Evolutionary conservation across 129 eudicot species (phyloP).

Genomic region (Pulicaria dysenterica): DNA sequence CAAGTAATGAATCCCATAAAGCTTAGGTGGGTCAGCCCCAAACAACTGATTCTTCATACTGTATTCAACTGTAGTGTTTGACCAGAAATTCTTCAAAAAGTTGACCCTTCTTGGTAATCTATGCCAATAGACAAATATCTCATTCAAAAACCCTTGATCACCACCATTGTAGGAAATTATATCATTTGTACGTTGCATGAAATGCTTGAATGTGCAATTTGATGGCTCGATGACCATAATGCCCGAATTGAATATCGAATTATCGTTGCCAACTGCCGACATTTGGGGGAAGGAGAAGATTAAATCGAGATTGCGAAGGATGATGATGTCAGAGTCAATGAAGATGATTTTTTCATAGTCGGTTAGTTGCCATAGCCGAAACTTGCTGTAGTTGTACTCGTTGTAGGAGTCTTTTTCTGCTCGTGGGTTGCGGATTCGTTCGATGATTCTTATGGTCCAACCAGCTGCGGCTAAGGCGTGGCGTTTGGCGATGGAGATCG

Average conservation of each 20-base stretch:
- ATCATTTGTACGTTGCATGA: conserved; percentile 51
- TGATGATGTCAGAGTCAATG: conserved; percentile 82
- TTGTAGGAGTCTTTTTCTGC: conserved; percentile 80
- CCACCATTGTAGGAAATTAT: conserved; percentile 89
- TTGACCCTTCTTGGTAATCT: conserved; percentile 79
- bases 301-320: conserved; percentile 69
- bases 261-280: conserved; percentile 80
- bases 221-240: conserved; percentile 93
- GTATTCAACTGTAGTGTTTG: conserved; percentile 54
- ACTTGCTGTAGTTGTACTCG: conserved; percentile 87
- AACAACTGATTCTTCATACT: conserved; percentile 76
- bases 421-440: conserved; percentile 76
- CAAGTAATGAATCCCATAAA: conserved; percentile 77
- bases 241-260: conserved; percentile 84
- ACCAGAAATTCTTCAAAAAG: conserved; percentile 86
- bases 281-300: conserved; percentile 81
- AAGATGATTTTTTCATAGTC: conserved; percentile 76
- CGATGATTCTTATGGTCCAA: conserved; percentile 77
- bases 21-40: conserved; percentile 78
- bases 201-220: conserved; percentile 61
- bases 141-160: conserved; percentile 89
- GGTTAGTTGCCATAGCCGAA: conserved; percentile 85
- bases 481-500: conserved; percentile 63
- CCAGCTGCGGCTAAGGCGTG: conserved; percentile 67
- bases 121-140: conserved; percentile 89